phyloP scores from a whole-genome alignment of 192 early-diverging fungal species.

The Gaertneriomyces sp. region DNA sequence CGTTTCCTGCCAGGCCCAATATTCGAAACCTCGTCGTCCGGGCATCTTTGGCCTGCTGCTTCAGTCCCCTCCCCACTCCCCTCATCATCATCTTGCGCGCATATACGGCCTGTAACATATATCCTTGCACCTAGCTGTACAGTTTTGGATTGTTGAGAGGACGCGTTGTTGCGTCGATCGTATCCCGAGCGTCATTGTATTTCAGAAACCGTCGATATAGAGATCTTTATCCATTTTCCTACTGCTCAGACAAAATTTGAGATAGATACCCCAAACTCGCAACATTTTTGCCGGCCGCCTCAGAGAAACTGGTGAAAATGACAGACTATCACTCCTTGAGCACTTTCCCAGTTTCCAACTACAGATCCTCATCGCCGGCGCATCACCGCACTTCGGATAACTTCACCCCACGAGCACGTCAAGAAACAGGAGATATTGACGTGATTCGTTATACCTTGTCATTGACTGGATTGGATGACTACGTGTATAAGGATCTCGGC shows the following conservation, averaged over 20 bases:
- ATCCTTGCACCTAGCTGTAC: too few relatives aligned
- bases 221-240: neutral
- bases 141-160: neutral
- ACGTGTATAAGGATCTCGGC: neutral
- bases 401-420: neutral
- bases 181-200: neutral
- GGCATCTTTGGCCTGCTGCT: too few relatives aligned
- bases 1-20: too few relatives aligned
- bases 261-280: neutral
- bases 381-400: neutral
- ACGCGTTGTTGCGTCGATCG: neutral
- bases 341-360: neutral
- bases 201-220: neutral
- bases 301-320: neutral
- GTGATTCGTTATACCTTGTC: slow-evolving; percentile 21
- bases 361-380: neutral
- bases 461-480: slow-evolving; percentile 14
- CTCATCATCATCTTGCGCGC: too few relatives aligned
- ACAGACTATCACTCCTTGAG: slow-evolving; percentile 14
- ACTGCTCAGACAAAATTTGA: neutral
- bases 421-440: slow-evolving; percentile 15
- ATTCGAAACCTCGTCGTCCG: too few relatives aligned
- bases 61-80: too few relatives aligned
- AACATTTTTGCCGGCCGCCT: neutral
- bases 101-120: too few relatives aligned